A percentile compares a stretch with the other conserved stretches of the same genome.
Evolutionary conservation across 179 eudicot species (phyloP).

Genomic region (Silene vulgaris): DNA sequence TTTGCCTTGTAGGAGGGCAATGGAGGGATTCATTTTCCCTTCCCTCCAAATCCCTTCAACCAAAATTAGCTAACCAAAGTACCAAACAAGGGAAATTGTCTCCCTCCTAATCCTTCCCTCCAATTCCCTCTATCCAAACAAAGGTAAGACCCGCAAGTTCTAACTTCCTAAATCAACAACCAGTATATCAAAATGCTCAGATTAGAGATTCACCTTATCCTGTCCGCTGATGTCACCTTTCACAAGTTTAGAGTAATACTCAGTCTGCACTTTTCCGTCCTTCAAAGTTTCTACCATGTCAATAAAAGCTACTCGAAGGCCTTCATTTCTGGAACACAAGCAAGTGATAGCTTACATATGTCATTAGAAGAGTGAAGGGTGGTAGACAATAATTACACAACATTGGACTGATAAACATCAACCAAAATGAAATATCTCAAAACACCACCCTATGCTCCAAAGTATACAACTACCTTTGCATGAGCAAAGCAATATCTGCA

Average conservation of each 20-base stretch:
- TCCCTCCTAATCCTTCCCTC: too few relatives aligned
- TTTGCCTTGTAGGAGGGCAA: too few relatives aligned
- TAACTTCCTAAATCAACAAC: background rate
- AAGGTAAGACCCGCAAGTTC: background rate
- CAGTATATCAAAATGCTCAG: background rate
- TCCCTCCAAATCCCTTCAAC: too few relatives aligned
- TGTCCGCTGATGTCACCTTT: constrained; percentile 89
- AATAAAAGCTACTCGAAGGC: constrained; percentile 94
- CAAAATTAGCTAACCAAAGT: too few relatives aligned
- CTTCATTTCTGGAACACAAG: constrained; percentile 61
- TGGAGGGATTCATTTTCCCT: too few relatives aligned
- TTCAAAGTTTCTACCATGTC: constrained; percentile 81
- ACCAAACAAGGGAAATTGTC: too few relatives aligned
- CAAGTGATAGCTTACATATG: background rate
- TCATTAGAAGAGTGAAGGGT: constrained; percentile 3
- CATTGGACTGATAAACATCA: background rate
- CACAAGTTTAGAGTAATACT: constrained; percentile 87
- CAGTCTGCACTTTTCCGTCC: constrained; percentile 75
- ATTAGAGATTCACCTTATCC: constrained; percentile 61
- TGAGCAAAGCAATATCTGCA: constrained; percentile 87
- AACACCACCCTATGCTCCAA: background rate
- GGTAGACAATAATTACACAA: background rate
- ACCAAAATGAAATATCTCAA: background rate
- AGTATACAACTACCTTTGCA: constrained; percentile 65
- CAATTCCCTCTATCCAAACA: too few relatives aligned